Evolutionary conservation across 108 stramenopile genomes (phyloP), one percentile per base, ranked within the genome.

Genomic region (Fistulifera solaris): DNA sequence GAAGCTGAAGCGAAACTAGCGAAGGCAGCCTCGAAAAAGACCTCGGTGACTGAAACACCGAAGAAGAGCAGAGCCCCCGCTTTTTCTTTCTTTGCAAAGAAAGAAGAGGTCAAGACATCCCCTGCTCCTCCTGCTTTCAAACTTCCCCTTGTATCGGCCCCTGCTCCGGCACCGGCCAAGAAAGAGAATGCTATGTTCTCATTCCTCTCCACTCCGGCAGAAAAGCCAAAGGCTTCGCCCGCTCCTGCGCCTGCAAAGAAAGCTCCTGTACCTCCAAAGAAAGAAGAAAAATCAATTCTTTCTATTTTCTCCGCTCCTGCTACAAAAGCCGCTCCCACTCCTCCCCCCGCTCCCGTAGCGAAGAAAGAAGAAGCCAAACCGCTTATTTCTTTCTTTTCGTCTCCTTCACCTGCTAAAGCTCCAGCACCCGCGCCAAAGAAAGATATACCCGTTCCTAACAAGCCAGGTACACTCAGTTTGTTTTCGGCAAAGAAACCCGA

Each of bases 1-100:
- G 80, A 67, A 54, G 80, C 79, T 54, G 52, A 72, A 28, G 76
- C 62, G 31, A 81, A 71, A 60, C 79, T 78, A 67, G 58, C 44
- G 40, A 26, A 39, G 27, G 64, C 63, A 22, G 63, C 28, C 31
- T 27, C 27, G 40, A n/a, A 52, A 38, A 8, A 52, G 49, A 38
- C 27, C 19, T 4, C 27, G n/a, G 11, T 21, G 26, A 12, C 58
- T 15, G 52, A 53, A 35, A 54, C 66, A 1, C 55, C 43, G 13
- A 62, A 28, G 52, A 59, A 54, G 27, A 48, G 27, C 7, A 10
- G 8, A 24, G 17, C 28, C 26, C 26, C 58, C 18, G 43, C 38
- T n/a, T 47, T 55, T 53, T 25, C 21, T 50, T 52, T 61, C 52
- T 40, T 14, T 14, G 40, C 43, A 1, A 25, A 52, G 27, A 52